Percentiles rank a stretch among this genome's conserved stretches.
Evolutionary conservation across 1,139 yeast species (phyloP).

Genomic region (Yamadazyma diospyri): DNA sequence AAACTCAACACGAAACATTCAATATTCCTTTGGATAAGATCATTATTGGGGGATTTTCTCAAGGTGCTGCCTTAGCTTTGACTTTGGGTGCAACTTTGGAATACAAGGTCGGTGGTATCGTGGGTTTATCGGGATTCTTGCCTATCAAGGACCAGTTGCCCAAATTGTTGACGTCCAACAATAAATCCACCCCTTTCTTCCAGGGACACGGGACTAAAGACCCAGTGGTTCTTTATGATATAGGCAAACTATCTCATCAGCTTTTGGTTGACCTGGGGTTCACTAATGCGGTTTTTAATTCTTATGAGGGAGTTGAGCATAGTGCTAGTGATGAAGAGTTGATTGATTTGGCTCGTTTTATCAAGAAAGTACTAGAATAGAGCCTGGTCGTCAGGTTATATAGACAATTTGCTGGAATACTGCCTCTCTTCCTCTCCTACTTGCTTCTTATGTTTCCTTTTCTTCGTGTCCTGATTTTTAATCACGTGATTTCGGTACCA

Average conservation of each 20-base stretch:
- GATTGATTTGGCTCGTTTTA: slow-evolving; percentile 52
- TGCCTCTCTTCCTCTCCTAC: no score
- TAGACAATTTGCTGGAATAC: no score
- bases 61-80: slow-evolving; percentile 82
- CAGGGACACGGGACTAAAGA: slow-evolving; percentile 87
- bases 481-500: no score
- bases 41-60: slow-evolving; percentile 90
- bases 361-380: slow-evolving; percentile 20
- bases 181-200: slow-evolving; percentile 70
- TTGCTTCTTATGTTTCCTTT: neutral
- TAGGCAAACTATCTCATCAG: slow-evolving; percentile 48
- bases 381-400: no score
- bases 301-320: slow-evolving; percentile 66
- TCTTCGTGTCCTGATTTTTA: neutral
- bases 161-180: slow-evolving; percentile 28
- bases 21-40: slow-evolving; percentile 72
- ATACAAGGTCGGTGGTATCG: slow-evolving; percentile 70
- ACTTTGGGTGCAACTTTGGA: slow-evolving; percentile 50
- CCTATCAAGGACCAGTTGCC: slow-evolving; percentile 47
- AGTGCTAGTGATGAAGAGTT: slow-evolving; percentile 67
- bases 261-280: slow-evolving; percentile 51
- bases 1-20: slow-evolving; percentile 53
- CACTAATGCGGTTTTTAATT: slow-evolving; percentile 50
- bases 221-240: slow-evolving; percentile 52
- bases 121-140: slow-evolving; percentile 76